Evolutionary conservation across 78 protist species (phyloP).

Genomic region (Tieghemostelium lacteum): DNA sequence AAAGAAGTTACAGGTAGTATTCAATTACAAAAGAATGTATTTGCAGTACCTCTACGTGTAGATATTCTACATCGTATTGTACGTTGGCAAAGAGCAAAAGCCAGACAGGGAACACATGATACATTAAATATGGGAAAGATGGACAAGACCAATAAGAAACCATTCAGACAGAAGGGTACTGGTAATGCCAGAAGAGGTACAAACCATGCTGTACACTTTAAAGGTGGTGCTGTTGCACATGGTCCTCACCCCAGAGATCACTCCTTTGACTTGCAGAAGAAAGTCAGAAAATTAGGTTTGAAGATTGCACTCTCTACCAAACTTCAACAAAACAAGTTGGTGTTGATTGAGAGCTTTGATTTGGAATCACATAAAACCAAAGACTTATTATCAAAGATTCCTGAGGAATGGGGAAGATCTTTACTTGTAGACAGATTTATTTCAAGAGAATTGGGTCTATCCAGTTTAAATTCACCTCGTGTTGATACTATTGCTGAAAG

Average conservation of each 20-base stretch:
- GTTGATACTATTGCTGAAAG: constrained; percentile 35
- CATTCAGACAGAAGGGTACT: constrained; percentile 57
- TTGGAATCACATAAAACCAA: constrained; percentile 57
- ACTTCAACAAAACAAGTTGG: constrained; percentile 52
- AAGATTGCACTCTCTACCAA: constrained; percentile 52
- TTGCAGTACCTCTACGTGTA: constrained; percentile 51
- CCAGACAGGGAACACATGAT: constrained; percentile 69
- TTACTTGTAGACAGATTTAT: constrained; percentile 14
- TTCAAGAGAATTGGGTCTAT: not conserved
- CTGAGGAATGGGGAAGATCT: constrained; percentile 54
- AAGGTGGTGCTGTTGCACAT: constrained; percentile 65
- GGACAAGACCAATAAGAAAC: constrained; percentile 44
- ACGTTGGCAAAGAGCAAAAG: constrained; percentile 72
- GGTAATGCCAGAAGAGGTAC: constrained; percentile 78
- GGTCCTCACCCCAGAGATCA: constrained; percentile 54
- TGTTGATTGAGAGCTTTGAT: constrained; percentile 26
- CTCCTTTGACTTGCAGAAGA: constrained; percentile 34
- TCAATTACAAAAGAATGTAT: constrained; percentile 29
- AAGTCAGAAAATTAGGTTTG: constrained; percentile 30
- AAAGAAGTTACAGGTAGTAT: constrained; percentile 7
- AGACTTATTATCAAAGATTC: constrained; percentile 22
- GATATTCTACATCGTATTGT: constrained; percentile 66
- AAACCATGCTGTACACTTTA: constrained; percentile 44
- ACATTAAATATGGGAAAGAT: constrained; percentile 58
- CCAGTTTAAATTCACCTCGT: constrained; percentile 23